Evolutionary conservation across 2,329 filamentous ascomycete species (phyloP).

Genomic region (Rutstroemia sp.): DNA sequence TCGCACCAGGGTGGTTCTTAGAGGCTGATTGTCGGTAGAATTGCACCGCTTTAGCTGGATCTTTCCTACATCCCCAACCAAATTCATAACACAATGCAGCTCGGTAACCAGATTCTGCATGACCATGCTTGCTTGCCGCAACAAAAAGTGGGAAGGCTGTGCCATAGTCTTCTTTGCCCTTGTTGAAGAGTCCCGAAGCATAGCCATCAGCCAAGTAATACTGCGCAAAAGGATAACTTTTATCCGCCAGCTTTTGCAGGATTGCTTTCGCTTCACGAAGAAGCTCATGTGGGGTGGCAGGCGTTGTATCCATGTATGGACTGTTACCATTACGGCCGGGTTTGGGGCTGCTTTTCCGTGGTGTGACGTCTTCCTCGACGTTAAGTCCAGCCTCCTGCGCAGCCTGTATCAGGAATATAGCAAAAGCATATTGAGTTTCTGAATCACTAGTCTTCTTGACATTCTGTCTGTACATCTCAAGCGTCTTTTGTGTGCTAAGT

Average conservation of each 20-base stretch:
- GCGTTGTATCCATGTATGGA: conserved; percentile 38
- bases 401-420: conserved; percentile 84
- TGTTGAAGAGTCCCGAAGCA: conserved; percentile 89
- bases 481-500: conserved; percentile 82
- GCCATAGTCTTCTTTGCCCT: conserved; percentile 86
- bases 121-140: conserved; percentile 90
- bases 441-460: conserved; percentile 94
- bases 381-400: conserved; percentile 69
- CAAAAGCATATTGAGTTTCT: conserved; percentile 91
- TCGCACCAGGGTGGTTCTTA: conserved; percentile 91
- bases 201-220: conserved; percentile 96
- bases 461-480: conserved; percentile 96
- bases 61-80: conserved; percentile 89
- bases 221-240: conserved; percentile 91
- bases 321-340: conserved; percentile 39
- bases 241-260: conserved; percentile 75
- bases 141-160: conserved; percentile 89
- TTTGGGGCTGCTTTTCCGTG: conserved; percentile 35
- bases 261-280: conserved; percentile 84
- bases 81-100: conserved; percentile 95
- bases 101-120: conserved; percentile 91
- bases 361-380: conserved; percentile 33
- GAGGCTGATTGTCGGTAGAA: conserved; percentile 86
- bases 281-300: conserved; percentile 56
- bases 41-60: conserved; percentile 85